Evolutionary conservation across 257 asterid species (phyloP).

Genomic region (Solanum sejunctum): DNA sequence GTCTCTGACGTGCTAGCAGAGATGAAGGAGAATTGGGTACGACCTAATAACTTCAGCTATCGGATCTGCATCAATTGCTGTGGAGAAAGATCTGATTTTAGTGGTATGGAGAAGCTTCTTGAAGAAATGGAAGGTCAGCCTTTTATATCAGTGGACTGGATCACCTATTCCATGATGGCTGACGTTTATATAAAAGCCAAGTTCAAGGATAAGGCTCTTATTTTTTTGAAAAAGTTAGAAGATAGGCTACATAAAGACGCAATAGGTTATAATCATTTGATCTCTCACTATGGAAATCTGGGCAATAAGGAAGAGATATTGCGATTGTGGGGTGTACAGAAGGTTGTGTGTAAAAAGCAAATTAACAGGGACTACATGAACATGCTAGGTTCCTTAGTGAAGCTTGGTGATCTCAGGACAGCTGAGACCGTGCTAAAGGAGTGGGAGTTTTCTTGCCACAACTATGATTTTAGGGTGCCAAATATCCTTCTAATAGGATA

Average conservation of each 20-base stretch:
- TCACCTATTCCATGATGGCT: constrained; percentile 37
- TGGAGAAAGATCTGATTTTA: constrained; percentile 37
- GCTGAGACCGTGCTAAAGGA: constrained; percentile 33
- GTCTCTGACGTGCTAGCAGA: constrained; percentile 30
- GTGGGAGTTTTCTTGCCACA: constrained; percentile 40
- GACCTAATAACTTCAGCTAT: constrained; percentile 47
- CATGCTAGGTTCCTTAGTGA: constrained; percentile 40
- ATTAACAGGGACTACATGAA: constrained; percentile 47
- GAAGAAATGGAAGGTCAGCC: constrained; percentile 32
- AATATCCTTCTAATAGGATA: constrained; percentile 45
- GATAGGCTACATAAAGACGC: constrained; percentile 28
- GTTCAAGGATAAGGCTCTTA: constrained; percentile 29
- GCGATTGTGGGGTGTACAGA: constrained; percentile 50
- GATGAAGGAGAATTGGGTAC: constrained; percentile 36
- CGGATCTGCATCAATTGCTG: constrained; percentile 36
- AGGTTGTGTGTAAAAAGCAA: constrained; percentile 39
- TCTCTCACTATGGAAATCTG: constrained; percentile 38
- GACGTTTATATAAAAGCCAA: constrained; percentile 27
- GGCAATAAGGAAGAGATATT: constrained; percentile 36
- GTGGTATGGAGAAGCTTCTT: constrained; percentile 41
- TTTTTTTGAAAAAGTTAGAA: constrained; percentile 36
- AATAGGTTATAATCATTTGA: constrained; percentile 45
- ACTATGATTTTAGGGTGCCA: constrained; percentile 39
- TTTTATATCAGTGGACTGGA: constrained; percentile 32
- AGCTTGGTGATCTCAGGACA: constrained; percentile 38